A percentile compares a stretch with the other conserved stretches of the same genome.
Conservation (phyloP, 768 basidiomycete genomes). For the Suillus spraguei region DNA sequence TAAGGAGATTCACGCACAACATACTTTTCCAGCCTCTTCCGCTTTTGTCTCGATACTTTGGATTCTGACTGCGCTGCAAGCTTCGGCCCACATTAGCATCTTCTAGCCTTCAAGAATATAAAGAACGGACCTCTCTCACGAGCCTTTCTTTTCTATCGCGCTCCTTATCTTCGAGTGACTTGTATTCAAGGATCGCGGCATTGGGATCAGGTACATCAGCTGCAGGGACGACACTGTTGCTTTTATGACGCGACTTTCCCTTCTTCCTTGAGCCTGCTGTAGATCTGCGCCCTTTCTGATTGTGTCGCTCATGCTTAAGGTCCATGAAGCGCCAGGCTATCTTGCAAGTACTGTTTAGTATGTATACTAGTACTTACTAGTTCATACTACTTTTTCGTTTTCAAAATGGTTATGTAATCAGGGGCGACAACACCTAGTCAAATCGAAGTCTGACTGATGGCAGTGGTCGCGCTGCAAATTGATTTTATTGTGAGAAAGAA, state of each 20-base stretch:
- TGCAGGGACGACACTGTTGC: conserved; percentile 20
- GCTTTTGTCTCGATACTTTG: conserved; percentile 83
- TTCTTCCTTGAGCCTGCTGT: conserved; percentile 65
- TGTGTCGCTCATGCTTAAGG: conserved; percentile 41
- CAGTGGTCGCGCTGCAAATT: neutral
- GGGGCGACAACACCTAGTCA: too few relatives aligned
- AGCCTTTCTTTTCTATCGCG: conserved; percentile 59
- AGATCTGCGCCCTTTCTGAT: conserved; percentile 71
- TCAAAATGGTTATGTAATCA: neutral
- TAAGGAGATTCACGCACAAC: conserved; percentile 58
- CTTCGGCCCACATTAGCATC: conserved; percentile 17
- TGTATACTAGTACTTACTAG: too few relatives aligned
- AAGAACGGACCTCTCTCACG: conserved; percentile 55
- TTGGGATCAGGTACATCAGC: conserved; percentile 50
- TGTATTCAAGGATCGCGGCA: conserved; percentile 57
- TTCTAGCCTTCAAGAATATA: conserved; percentile 4
- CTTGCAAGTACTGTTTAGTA: neutral
- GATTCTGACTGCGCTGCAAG: conserved; percentile 54
- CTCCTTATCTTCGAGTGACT: conserved; percentile 63
- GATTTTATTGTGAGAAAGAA: neutral
- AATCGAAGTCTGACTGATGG: neutral
- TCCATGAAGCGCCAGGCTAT: conserved; percentile 22
- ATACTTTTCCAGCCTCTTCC: conserved; percentile 88
- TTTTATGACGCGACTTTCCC: conserved; percentile 46
- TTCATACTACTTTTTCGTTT: too few relatives aligned